Evolutionary conservation across 257 asterid genomes (phyloP).

Genomic region (Nemophila menziesii): DNA sequence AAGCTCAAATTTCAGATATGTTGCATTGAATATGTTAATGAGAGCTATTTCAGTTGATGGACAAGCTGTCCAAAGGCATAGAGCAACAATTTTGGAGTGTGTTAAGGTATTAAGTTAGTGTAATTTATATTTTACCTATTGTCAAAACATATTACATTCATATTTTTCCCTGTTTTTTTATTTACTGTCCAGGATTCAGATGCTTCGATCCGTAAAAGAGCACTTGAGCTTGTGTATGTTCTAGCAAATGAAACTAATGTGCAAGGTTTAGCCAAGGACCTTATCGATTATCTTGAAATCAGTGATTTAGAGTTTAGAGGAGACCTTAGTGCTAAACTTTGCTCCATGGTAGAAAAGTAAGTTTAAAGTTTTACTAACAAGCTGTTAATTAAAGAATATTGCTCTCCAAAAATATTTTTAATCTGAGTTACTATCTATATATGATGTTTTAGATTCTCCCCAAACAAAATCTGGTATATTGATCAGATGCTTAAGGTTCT

Average conservation of each 20-base stretch:
- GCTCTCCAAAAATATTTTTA: background rate
- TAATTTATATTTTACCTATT: conserved; percentile 1
- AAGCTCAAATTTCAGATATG: conserved; percentile 54
- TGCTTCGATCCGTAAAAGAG: conserved; percentile 97
- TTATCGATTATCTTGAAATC: conserved; percentile 75
- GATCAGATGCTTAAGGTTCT: conserved; percentile 96
- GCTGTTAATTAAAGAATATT: background rate
- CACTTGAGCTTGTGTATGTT: conserved; percentile 90
- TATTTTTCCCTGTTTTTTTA: conserved; percentile 10
- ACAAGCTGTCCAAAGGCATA: conserved; percentile 99
- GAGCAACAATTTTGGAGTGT: conserved; percentile 91
- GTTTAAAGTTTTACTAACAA: conserved; percentile 17
- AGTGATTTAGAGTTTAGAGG: conserved; percentile 88
- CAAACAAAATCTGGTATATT: conserved; percentile 88
- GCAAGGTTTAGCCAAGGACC: conserved; percentile 78
- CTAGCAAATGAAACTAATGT: conserved; percentile 83
- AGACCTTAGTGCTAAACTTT: conserved; percentile 86
- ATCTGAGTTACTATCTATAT: conserved; percentile 14
- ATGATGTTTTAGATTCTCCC: conserved; percentile 65
- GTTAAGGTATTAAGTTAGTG: conserved; percentile 56
- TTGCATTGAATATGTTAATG: conserved; percentile 97
- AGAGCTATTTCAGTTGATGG: conserved; percentile 80
- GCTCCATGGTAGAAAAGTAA: conserved; percentile 96
- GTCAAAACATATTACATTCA: background rate
- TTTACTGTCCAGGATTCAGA: conserved; percentile 72